Evolutionary conservation across 495 filamentous ascomycete species (phyloP), one percentile per base, ranked within the genome.

Genomic region (Hypoxylon trugodes): DNA sequence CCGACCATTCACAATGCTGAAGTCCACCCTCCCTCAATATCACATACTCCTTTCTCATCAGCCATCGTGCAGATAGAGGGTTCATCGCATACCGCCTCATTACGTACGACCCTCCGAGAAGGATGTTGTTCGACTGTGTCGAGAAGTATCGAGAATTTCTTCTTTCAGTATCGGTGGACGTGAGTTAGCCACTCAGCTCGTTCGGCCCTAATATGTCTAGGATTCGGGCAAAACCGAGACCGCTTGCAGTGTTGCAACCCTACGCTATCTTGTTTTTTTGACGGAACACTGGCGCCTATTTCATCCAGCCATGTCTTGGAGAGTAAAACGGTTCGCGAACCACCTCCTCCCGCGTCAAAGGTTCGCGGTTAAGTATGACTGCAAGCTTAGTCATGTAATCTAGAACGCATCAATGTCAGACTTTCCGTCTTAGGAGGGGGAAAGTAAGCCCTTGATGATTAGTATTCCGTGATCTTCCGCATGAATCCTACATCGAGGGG

Each of bases 231-330:
- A 66, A 45, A 28, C 43, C 51, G 50, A 66, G 51, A 28, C 36
- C n/a, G 28, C 25, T 56, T 54, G 32, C 43, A 19, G 35, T 52
- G 48, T 51, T 56, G 46, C 9, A 57, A 58, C 57, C 40, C 37
- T 42, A 22, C n/a, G n/a, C n/a, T n/a, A n/a, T n/a, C n/a, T n/a
- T 42, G 18, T 45, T 28, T 24, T 1, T 48, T 10, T 24, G 45
- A 47, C 24, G 13, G 32, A 8, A 65, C 18, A 49, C 43, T 16
- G 46, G 13, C 32, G 22, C 45, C 45, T 33, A 35, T 45, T 37
- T 59, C 50, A 59, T 65, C 33, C 28, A 26, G 35, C 55, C 52
- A 55, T 50, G 61, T 54, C 55, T 55, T 60, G 61, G n/a, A n/a
- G n/a, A n/a, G n/a, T n/a, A n/a, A n/a, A 43, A 15, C 5, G 28